Evolutionary conservation across 2,329 filamentous ascomycete genomes (phyloP).

Genomic region (Trichoderma citrinoviride): DNA sequence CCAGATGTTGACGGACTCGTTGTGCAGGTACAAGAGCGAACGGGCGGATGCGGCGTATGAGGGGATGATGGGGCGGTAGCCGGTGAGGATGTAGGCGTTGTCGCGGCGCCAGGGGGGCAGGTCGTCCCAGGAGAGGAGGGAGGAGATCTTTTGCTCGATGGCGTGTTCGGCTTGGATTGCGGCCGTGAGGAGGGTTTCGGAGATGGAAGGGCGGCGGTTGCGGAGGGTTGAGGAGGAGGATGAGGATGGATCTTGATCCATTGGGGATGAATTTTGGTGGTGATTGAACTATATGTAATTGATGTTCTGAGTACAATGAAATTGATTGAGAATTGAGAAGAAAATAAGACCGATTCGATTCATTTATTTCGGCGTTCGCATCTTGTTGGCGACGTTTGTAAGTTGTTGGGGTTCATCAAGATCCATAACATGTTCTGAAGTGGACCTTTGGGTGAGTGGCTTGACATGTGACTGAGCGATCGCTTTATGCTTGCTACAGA

Average conservation of each 20-base stretch:
- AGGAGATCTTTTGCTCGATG: conserved; percentile 38
- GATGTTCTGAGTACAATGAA: too few species aligned
- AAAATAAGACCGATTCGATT: background rate
- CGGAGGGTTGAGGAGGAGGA: conserved; percentile 24
- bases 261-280: background rate
- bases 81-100: conserved; percentile 54
- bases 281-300: too few species aligned
- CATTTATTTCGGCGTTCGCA: background rate
- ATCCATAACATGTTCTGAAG: background rate
- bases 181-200: conserved; percentile 29
- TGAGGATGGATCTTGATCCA: too few species aligned
- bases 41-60: conserved; percentile 47
- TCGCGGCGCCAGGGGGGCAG: conserved; percentile 59
- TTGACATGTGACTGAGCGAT: background rate
- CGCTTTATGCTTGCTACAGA: too few species aligned
- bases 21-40: conserved; percentile 56
- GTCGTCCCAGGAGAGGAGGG: conserved; percentile 55
- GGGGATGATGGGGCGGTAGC: conserved; percentile 52
- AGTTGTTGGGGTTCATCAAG: conserved; percentile 13
- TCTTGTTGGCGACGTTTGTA: background rate
- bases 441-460: conserved; percentile 19
- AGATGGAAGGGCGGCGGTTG: conserved; percentile 32
- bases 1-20: conserved; percentile 64
- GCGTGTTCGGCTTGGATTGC: conserved; percentile 40
- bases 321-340: background rate